A percentile compares a stretch with the other conserved stretches of the same genome.
phyloP scores from a whole-genome alignment of 306 rosid genomes.

The Gynostemma pentaphyllum region DNA sequence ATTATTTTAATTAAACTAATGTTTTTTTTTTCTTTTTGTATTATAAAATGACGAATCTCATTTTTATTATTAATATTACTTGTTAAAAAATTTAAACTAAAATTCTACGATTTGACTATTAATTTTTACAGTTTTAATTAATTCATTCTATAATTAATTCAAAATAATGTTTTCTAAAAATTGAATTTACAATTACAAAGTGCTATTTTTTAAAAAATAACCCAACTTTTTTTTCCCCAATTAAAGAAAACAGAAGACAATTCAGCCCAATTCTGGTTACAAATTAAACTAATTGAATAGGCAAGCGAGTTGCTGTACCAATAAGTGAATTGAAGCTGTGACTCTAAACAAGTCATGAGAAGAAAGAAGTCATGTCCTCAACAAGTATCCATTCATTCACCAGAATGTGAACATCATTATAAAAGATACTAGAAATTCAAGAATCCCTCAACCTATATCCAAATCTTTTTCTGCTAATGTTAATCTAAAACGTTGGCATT shows the following conservation, averaged over 20 bases:
- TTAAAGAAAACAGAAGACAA: background rate
- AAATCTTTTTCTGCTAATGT: background rate
- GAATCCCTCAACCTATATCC: background rate
- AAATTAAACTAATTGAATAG: background rate
- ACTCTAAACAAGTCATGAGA: constrained; percentile 4
- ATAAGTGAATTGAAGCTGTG: background rate
- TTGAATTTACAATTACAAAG: no score
- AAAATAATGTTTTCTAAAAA: no score
- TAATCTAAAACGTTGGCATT: background rate
- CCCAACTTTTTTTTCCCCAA: background rate
- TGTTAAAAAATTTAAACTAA: no score
- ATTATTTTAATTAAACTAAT: no score
- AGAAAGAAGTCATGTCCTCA: background rate
- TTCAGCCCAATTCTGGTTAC: background rate
- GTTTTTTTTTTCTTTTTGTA: no score
- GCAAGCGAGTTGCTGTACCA: background rate
- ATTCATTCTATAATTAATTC: no score
- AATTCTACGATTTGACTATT: no score
- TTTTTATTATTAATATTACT: no score
- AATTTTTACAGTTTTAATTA: no score
- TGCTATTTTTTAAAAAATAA: no score
- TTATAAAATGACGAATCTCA: no score
- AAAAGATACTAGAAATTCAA: background rate
- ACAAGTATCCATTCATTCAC: background rate
- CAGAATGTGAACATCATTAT: background rate